Evolutionary conservation across 2,329 filamentous ascomycete genomes (phyloP).

Genomic region (Acrocalymma vagum): DNA sequence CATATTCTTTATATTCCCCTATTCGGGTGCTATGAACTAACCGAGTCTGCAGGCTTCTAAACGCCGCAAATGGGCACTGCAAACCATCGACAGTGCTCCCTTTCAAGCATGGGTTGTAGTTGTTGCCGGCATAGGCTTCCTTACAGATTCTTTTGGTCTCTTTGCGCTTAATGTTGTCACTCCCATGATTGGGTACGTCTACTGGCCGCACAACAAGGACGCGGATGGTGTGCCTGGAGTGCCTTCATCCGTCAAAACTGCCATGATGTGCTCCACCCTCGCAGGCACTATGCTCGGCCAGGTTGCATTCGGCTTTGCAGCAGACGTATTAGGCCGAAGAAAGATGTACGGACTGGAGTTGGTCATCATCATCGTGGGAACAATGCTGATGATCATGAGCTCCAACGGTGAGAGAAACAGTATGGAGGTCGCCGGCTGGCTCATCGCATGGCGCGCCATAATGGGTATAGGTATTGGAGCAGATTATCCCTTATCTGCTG

Average conservation of each 20-base stretch:
- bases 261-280: constrained; percentile 49
- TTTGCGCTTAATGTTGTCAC: constrained; percentile 52
- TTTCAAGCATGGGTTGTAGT: constrained; percentile 47
- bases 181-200: constrained; percentile 50
- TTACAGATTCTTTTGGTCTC: constrained; percentile 51
- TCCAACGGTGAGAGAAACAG: constrained; percentile 44
- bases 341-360: constrained; percentile 52
- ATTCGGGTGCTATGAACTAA: too few species aligned
- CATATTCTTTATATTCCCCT: background rate
- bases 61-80: constrained; percentile 41
- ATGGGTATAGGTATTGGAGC: constrained; percentile 52
- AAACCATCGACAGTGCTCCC: constrained; percentile 42
- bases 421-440: constrained; percentile 49
- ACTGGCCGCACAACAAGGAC: constrained; percentile 37
- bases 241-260: constrained; percentile 42
- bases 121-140: constrained; percentile 51
- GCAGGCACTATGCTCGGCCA: constrained; percentile 50
- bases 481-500: constrained; percentile 48
- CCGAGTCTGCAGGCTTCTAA: constrained; percentile 24
- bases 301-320: constrained; percentile 48
- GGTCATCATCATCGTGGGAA: constrained; percentile 51
- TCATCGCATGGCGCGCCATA: constrained; percentile 50
- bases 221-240: constrained; percentile 31
- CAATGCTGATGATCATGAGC: constrained; percentile 49
- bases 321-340: constrained; percentile 47